Evolutionary conservation across 176 grass and related monocot genomes (phyloP), one percentile per base, ranked within the genome.

Genomic region (Bolboschoenus planiculmis): DNA sequence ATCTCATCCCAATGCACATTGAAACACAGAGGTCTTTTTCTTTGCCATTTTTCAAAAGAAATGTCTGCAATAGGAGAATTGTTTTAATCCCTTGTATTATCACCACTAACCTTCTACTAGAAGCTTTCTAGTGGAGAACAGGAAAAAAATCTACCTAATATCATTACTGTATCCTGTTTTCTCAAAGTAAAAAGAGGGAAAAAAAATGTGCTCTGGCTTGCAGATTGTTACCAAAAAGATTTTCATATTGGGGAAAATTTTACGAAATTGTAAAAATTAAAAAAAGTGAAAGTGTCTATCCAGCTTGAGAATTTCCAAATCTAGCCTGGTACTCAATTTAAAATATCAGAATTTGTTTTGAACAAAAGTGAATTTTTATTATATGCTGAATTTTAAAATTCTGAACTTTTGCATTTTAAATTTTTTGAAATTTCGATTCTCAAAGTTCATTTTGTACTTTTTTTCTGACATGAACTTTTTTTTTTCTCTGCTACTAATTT

Each of bases 51-150:
- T 68, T 18, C 30, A 6, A 39, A 68, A 68, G 16, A 36, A 39
- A 40, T 10, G 35, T 40, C 8, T n/a, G 13, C 34, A 8, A 40
- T 4, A 39, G 2, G 8, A 31, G 59, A 63, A 63, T 63, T 29
- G 27, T 53, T 42, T 39, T 36, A 70, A 39, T 42, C 18, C 35
- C 34, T 43, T 5, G 65, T 53, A 53, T 34, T 48, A 33, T 26
- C 43, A 51, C 70, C 70, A 48, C 72, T 77, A 77, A 48, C 14
- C 6, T 51, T 33, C 3, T 77, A 48, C 72, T 34, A 33, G 46
- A 77, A 77, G 5, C 7, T 30, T 77, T 53, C 27, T 77, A 77
- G 72, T 77, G 72, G 46, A 14, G 26, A 77, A 77, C 46, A 77
- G 6, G 11, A 70, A 21, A 29, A 77, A 77, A 33, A 8, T 53